Conservation (phyloP, 768 basidiomycete genomes). For the Tricholoma sp. region DNA sequence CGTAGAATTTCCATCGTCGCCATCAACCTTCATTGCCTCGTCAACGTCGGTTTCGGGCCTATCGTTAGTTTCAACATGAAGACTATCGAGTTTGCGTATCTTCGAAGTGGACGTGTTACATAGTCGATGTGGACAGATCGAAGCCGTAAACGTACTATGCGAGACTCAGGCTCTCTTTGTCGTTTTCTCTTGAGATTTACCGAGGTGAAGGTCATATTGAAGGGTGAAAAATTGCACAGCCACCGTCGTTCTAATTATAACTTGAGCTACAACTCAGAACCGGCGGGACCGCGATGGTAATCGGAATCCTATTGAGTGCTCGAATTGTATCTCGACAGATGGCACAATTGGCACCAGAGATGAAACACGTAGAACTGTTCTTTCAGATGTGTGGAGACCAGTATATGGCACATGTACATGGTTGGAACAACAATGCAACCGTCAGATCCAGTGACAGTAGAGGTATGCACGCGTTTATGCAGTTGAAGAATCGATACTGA, state of each 20-base stretch:
- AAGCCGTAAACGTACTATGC: slow-evolving; percentile 16
- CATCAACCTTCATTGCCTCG: slow-evolving; percentile 4
- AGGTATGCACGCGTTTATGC: too few species aligned
- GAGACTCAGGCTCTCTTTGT: slow-evolving; percentile 10
- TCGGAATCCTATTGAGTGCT: too few species aligned
- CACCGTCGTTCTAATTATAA: slow-evolving; percentile 10
- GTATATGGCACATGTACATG: too few species aligned
- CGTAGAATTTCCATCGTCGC: slow-evolving; percentile 5
- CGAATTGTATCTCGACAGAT: too few species aligned
- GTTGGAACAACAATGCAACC: too few species aligned
- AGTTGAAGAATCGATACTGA: too few species aligned
- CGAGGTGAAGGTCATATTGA: slow-evolving; percentile 12
- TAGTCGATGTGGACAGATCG: not conserved
- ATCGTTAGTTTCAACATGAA: slow-evolving; percentile 5
- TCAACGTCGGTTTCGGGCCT: slow-evolving; percentile 3
- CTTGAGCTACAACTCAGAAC: too few species aligned
- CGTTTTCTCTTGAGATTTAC: slow-evolving; percentile 25
- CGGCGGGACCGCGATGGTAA: too few species aligned
- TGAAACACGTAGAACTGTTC: too few species aligned
- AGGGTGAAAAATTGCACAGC: slow-evolving; percentile 28
- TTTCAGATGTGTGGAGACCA: too few species aligned
- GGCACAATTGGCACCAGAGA: too few species aligned
- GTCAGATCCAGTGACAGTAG: too few species aligned
- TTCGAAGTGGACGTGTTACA: not conserved
- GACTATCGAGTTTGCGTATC: slow-evolving; percentile 9